Base-by-base conservation (phyloP, 768 basidiomycete species). In the Polyporus arcularius region DNA sequence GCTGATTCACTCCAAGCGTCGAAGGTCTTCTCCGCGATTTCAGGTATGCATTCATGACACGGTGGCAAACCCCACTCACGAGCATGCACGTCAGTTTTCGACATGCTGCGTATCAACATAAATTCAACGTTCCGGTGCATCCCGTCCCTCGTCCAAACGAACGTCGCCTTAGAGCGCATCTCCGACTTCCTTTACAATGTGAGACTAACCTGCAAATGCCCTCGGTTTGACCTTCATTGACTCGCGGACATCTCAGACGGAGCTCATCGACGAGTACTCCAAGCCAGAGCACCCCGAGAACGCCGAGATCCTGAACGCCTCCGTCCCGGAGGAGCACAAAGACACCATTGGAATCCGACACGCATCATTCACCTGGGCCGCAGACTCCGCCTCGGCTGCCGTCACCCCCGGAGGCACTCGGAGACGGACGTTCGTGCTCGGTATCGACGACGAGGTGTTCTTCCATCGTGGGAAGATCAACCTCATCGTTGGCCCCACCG, bases 111-210 rank as follows among this genome's bases (percentile, higher is more conserved):
- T 16, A 50, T 49, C 18, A 56, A 62, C 38, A 9, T 62, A 4
- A 39, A 52, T 1, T 35, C 52, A 4, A 39, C 55, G 2, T 60
- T 60, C 45, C 41, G 15, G 0, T 47, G 53, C 45, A 35, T 64
- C 2, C 50, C 62, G n/a, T 16, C 31, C 26, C 50, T 64, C 4
- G 32, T 57, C 3, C 55, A 55, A 65, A 67, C 63, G 47, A 75
- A 75, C 60, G 79, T 81, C 7, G 76, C 78, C 7, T 45, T 80
- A 1, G 69, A 74, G 50, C 76, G 79, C 35, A 63, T 80, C 38
- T 70, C 76, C 61, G 71, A 73, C 21, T 81, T 80, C 71, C 63
- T 80, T 4, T 35, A 35, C 32, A 35, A 35, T 35, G 32, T 35
- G 32, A 35, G 46, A 52, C 69, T 16, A 68, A 73, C n/a, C 69